A percentile compares a stretch with the other conserved stretches of the same genome.
Conservation (phyloP, 2,329 filamentous ascomycete genomes). For the Exophiala viscosa region DNA sequence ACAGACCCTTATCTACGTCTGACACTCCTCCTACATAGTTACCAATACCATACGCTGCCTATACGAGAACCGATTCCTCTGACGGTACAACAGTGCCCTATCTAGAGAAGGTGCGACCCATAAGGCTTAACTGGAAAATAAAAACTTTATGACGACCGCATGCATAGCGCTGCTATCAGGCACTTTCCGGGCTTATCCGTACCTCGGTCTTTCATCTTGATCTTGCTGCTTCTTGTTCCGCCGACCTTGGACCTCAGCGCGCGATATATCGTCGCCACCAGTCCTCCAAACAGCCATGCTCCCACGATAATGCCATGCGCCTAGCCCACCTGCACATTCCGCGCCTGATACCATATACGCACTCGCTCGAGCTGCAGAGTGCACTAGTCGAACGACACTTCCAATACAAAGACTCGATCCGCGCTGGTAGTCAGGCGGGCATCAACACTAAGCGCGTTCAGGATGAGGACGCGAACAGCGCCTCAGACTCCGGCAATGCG, state of each 20-base stretch:
- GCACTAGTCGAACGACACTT: conserved; percentile 37
- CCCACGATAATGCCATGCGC: conserved; percentile 13
- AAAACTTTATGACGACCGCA: too few species aligned
- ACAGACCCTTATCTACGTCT: too few species aligned
- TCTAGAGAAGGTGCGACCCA: too few species aligned
- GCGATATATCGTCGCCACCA: not conserved
- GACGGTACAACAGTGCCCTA: too few species aligned
- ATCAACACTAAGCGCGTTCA: not conserved
- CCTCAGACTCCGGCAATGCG: not conserved
- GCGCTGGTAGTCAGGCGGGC: not conserved
- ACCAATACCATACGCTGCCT: too few species aligned
- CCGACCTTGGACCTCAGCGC: not conserved
- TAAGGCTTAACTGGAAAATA: too few species aligned
- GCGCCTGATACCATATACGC: conserved; percentile 51
- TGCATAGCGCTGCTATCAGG: too few species aligned
- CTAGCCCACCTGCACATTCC: conserved; percentile 55
- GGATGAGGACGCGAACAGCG: not conserved
- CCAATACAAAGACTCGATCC: conserved; percentile 19
- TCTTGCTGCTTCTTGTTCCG: not conserved
- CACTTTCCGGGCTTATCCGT: too few species aligned
- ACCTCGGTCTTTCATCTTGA: too few species aligned
- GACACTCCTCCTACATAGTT: too few species aligned
- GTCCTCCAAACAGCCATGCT: not conserved
- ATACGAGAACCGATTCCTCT: too few species aligned
- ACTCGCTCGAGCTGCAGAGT: conserved; percentile 56